Evolutionary conservation across 192 early-diverging fungal genomes (phyloP).

Genomic region (Backusella psychrophila): DNA sequence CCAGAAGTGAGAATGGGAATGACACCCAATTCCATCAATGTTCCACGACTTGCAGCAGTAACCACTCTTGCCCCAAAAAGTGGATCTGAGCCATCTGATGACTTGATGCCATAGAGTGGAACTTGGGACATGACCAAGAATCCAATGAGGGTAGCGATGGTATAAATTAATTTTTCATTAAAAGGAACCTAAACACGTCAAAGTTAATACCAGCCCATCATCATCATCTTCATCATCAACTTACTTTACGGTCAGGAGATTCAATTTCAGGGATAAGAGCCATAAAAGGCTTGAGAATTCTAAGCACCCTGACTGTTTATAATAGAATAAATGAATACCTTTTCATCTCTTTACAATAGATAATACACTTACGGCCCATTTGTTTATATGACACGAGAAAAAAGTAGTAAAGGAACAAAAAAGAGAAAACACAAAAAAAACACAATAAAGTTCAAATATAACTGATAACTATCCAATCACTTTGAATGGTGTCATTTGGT

Average conservation of each 20-base stretch:
- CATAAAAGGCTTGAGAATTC: constrained; percentile 97
- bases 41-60: constrained; percentile 98
- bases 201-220: not conserved
- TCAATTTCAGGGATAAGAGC: constrained; percentile 97
- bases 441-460: not conserved
- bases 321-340: not conserved
- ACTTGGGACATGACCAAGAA: constrained; percentile 99
- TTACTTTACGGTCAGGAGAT: constrained; percentile 93
- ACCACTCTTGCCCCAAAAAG: constrained; percentile 99
- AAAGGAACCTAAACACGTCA: constrained; percentile 75
- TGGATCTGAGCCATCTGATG: constrained; percentile 95
- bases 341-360: not conserved
- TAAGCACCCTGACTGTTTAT: constrained; percentile 83
- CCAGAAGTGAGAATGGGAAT: constrained; percentile 99
- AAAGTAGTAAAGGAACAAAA: not conserved
- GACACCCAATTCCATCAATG: constrained; percentile 99
- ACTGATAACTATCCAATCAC: not conserved
- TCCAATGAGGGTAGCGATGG: constrained; percentile 96
- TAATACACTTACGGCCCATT: not conserved
- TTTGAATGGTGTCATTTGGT: not conserved
- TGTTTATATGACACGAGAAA: not conserved
- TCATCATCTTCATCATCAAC: not conserved
- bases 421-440: not conserved
- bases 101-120: constrained; percentile 99
- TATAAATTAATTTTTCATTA: constrained; percentile 98